Evolutionary conservation across 495 filamentous ascomycete species (phyloP), one percentile per base, ranked within the genome.

Genomic region (Apodospora peruviana): DNA sequence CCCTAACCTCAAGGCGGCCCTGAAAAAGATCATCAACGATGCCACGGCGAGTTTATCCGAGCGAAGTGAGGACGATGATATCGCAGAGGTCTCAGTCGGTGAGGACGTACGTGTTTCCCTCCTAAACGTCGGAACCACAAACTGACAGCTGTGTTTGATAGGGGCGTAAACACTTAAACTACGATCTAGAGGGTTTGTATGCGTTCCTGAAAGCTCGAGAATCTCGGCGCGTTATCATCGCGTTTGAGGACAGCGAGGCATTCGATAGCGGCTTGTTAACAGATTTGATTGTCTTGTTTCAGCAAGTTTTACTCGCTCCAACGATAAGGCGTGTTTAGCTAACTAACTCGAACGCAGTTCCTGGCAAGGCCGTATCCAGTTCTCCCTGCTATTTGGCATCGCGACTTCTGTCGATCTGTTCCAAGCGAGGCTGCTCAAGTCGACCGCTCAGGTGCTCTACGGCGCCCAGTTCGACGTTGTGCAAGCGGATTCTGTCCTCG

Each of bases 391-490:
- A 12, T 87, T 98, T 52, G 90, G 90, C 18, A 81, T 98, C 37
- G 90, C 89, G 7, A 97, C 94, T 0, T 94, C 91, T 1, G 78
- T 93, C 11, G 90, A 95, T 47, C 74, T 91, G 11, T 94, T 97
- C 57, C 86, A 95, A 60, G 81, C 85, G 41, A 83, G 90, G 41
- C 75, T 98, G 38, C 75, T 90, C n/a, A 83, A 84, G 56, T 78
- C 82, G 9, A 83, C 83, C 20, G 82, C 87, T 45, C 78, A 83
- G 37, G 70, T 77, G 41, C 73, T 96, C 19, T 72, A 83, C 47
- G 91, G 91, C 11, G 76, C 79, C 46, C 81, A 88, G 58, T 97
- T 98, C 57, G 84, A 95, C 59, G 84, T 95, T 19, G 85, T 86
- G 47, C 82, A 87, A 45, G 77, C 86, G 2, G 79, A 82, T 27